A percentile compares a stretch with the other conserved stretches of the same genome.
These are phyloP conservation scores for Ogataea trehaloabstinens DNA, from an alignment of 805 yeast species.

Conservation along the genomic window DNA sequence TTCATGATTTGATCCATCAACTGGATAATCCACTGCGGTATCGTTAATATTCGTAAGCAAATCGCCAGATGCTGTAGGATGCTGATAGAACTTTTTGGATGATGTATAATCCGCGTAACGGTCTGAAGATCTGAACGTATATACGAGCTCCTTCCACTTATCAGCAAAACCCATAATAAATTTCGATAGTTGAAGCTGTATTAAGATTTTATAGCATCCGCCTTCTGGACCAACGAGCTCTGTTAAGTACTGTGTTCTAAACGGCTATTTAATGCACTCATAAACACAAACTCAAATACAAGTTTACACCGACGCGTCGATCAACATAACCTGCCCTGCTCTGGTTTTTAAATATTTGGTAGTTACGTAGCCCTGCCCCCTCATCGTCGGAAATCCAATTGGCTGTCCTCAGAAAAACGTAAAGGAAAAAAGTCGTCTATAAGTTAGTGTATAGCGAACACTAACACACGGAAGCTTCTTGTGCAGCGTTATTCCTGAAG, in stretches of 20 bases:
- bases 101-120: slow-evolving; percentile 66
- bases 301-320: neutral
- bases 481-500: too few species aligned
- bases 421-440: too few species aligned
- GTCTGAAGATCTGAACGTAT: slow-evolving; percentile 63
- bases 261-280: too few species aligned
- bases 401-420: slow-evolving; percentile 11
- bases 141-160: slow-evolving; percentile 56
- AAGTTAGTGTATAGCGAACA: too few species aligned
- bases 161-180: slow-evolving; percentile 26
- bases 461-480: too few species aligned
- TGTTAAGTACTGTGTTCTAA: too few species aligned
- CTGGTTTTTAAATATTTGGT: too few species aligned
- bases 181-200: too few species aligned
- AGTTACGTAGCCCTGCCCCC: neutral
- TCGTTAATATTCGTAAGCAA: slow-evolving; percentile 10
- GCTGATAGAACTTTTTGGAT: slow-evolving; percentile 10
- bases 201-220: too few species aligned
- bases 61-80: slow-evolving; percentile 21
- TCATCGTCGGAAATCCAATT: neutral
- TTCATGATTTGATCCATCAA: slow-evolving; percentile 25
- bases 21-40: slow-evolving; percentile 21
- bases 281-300: too few species aligned
- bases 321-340: too few species aligned
- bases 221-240: too few species aligned